Base-by-base conservation (phyloP, 352 stramenopile genomes). In the Phytophthora constricta region DNA sequence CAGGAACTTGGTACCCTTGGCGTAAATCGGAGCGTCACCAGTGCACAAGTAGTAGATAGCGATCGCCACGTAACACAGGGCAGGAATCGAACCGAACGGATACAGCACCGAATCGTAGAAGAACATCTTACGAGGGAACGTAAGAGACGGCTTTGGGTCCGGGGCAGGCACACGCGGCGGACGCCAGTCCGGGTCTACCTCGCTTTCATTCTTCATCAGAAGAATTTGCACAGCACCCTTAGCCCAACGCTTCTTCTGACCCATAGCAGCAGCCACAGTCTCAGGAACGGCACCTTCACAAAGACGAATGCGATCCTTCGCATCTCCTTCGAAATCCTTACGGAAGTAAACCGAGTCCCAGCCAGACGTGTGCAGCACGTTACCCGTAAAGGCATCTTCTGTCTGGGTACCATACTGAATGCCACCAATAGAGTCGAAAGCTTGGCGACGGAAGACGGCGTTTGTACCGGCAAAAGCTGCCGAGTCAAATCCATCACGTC, bases 371-470 rank as follows among this genome's bases (percentile, higher is more conserved):
- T 93, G 82, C 48, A 96, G 53, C 61, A 95, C 76, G 70, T 96
- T 94, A 76, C 89, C 89, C 9, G 89, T 96, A 62, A 73, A 96
- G n/a, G 86, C 86, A 88, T 97, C 89, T 86, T 97, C 90, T 0
- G 89, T 97, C 70, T 95, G 89, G 4, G 84, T 94, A 74, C 90
- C 90, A 67, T 95, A 95, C 68, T 93, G 84, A 65, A 97, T 96
- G 37, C 90, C 90, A 72, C 89, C 86, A 34, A 97, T 92, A 22
- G 87, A 95, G 70, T 96, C 87, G 27, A 97, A 93, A 1, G 90
- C 87, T 58, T 96, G 81, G 59, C 90, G 88, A 84, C 87, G 87
- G 80, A 97, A 96, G 9, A 96, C 84, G 10, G 90, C 90, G 62
- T 96, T 96, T 3, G 90, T 97, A 67, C 90, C 90, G 74, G 89